Percentiles rank a stretch among this genome's conserved stretches.
Conservation (phyloP, 78 protist genomes). For the Polysphondylium violaceum region DNA sequence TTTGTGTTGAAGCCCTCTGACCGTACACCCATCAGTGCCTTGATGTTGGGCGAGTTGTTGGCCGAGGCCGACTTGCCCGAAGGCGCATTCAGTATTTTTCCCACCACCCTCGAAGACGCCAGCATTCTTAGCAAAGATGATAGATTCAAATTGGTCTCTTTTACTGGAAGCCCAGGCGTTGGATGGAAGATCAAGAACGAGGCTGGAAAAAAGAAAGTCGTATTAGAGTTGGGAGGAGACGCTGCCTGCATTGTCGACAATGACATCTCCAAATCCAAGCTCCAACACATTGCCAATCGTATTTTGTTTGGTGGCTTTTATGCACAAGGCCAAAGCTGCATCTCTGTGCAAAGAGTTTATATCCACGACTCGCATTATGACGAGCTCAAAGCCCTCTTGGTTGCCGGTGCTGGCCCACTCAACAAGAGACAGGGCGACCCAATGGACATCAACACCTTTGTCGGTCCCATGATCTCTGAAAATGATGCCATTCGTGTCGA, state of each 20-base stretch:
- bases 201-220: conserved; percentile 82
- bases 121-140: conserved; percentile 49
- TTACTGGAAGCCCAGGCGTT: conserved; percentile 80
- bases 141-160: conserved; percentile 80
- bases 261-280: conserved; percentile 6
- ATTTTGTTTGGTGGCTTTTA: conserved; percentile 87
- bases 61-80: conserved; percentile 53
- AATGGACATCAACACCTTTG: conserved; percentile 78
- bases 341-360: conserved; percentile 84
- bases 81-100: conserved; percentile 84
- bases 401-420: conserved; percentile 25
- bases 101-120: conserved; percentile 66
- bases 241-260: conserved; percentile 88
- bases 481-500: conserved; percentile 80
- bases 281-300: conserved; percentile 65
- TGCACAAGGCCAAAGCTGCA: conserved; percentile 90
- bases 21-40: conserved; percentile 83
- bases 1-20: conserved; percentile 87
- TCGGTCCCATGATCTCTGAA: conserved; percentile 89
- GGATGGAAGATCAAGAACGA: conserved; percentile 85
- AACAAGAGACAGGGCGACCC: conserved; percentile 82
- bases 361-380: conserved; percentile 82
- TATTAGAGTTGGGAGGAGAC: conserved; percentile 89
- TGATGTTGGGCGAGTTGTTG: conserved; percentile 82
- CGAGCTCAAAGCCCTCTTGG: conserved; percentile 17